These are phyloP conservation scores for Climacium dendroides DNA, from an alignment of 225 moss, liverwort and hornwort species.

Conservation along the genomic window DNA sequence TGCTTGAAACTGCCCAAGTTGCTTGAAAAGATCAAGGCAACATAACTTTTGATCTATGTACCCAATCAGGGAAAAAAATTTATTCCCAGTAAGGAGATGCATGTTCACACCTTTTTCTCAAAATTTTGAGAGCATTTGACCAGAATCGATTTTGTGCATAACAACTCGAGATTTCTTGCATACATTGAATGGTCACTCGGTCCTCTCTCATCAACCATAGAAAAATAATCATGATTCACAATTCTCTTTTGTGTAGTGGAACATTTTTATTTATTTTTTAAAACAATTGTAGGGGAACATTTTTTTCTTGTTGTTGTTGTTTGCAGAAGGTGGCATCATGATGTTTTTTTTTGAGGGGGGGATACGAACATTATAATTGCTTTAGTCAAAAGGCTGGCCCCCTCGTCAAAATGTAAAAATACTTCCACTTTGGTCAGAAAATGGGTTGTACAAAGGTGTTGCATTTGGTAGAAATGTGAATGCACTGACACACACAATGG, in stretches of 20 bases:
- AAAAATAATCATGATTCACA: not conserved
- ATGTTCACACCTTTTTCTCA: too few species aligned
- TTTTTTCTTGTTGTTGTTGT: not conserved
- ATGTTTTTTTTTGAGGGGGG: not conserved
- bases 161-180: too few species aligned
- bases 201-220: fast-evolving
- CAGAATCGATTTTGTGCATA: too few species aligned
- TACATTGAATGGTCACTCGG: too few species aligned
- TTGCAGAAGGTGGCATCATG: not conserved
- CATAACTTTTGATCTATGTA: too few species aligned
- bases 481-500: not conserved
- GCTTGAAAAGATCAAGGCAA: too few species aligned
- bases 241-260: not conserved
- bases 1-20: too few species aligned
- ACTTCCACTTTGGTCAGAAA: not conserved
- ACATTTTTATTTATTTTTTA: too few species aligned
- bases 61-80: too few species aligned
- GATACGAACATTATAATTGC: not conserved
- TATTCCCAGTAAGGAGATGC: too few species aligned
- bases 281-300: too few species aligned
- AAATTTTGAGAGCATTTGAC: too few species aligned
- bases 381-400: not conserved
- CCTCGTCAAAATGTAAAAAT: not conserved
- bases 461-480: not conserved
- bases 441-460: not conserved